Percentiles rank a stretch among this genome's conserved stretches.
Conservation (phyloP, 176 grass and related monocot genomes). For the Phoenix roebelenii region DNA sequence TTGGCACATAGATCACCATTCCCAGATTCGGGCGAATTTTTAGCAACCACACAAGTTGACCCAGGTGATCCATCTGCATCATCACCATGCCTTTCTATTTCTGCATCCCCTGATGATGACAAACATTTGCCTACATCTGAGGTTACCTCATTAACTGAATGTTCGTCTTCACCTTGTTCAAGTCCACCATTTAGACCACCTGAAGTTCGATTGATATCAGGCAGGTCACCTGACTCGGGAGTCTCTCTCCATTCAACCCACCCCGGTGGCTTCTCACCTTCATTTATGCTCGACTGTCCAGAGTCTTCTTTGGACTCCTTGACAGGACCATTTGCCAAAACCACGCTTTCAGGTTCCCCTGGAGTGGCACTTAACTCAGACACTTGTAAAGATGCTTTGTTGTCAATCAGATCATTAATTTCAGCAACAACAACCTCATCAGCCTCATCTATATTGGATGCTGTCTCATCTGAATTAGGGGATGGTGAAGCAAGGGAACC, state of each 20-base stretch:
- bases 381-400: conserved; percentile 8
- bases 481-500: conserved; percentile 58
- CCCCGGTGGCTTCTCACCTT: neutral
- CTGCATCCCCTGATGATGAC: neutral
- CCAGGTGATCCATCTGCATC: neutral
- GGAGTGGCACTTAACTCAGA: neutral
- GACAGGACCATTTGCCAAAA: conserved; percentile 10
- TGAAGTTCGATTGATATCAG: neutral
- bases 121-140: neutral
- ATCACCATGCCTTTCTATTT: neutral
- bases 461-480: conserved; percentile 48
- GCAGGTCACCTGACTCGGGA: neutral
- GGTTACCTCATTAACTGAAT: neutral
- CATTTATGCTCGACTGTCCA: neutral
- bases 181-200: conserved; percentile 8
- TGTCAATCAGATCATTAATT: conserved; percentile 22
- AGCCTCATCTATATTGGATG: conserved; percentile 21
- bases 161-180: neutral
- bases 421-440: conserved; percentile 26
- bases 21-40: neutral
- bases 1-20: neutral
- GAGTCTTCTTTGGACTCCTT: neutral
- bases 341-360: neutral
- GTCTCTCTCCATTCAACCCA: conserved; percentile 17
- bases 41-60: neutral